Base-by-base conservation (phyloP, 192 early-diverging fungal genomes). In the Backusella sp. region DNA sequence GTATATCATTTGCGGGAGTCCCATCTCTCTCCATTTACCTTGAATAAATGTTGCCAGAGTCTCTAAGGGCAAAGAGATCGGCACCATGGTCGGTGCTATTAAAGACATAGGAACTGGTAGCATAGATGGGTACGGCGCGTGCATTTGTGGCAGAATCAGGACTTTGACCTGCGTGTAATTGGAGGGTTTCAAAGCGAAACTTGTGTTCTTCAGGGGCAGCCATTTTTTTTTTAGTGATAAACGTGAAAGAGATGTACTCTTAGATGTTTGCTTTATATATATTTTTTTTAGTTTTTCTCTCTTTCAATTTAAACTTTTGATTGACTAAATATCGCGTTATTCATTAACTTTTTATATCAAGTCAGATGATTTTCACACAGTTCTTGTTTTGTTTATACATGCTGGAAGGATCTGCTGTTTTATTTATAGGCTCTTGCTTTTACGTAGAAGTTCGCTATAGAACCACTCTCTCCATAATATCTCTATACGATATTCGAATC, bases 111-210 rank as follows among this genome's bases (percentile, higher is more conserved):
- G 92, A 95, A 14, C 94, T 85, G 1, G 95, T 94, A 0, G 95
- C 94, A 81, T 96, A 98, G 77, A 98, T 97, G 36, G 97, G 97
- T 0, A 92, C 90, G 3, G 96, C 97, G 19, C 95, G 88, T 17
- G 96, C 86, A 26, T 92, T 89, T 72, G 94, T 97, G 3, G 88
- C 75, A 6, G 87, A 28, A 73, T 90, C 85, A 72, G 66, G 91
- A 77, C 7, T 72, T 75, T 73, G 94, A 30, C 96, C 96, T 26
- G 96, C 94, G 76, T 98, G 97, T 17, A 98, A 83, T 83, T 97
- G 95, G 32, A 97, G 90, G 30, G 96, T 98, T 73, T 97, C 95
- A 77, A 97, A 97, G 76, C 82, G 89, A 69, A 81, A 80, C 76
- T 86, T 70, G 30, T 46, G 70, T 53, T 82, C 73, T 71, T 80